Evolutionary conservation across 202 grass and related monocot species (phyloP).

Genomic region (Sporobolus alterniflorus): DNA sequence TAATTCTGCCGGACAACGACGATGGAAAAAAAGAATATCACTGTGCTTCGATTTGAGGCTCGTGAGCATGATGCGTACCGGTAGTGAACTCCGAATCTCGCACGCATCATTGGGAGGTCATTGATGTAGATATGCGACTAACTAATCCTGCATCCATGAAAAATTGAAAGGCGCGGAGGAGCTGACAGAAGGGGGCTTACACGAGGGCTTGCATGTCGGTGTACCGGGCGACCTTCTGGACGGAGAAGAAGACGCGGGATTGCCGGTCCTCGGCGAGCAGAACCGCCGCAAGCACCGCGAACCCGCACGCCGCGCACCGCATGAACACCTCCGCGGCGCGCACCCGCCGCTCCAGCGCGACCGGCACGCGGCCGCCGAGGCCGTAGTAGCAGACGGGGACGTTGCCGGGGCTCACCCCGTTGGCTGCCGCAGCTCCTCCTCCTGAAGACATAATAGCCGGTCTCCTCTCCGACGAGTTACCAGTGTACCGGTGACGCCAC

Average conservation of each 20-base stretch:
- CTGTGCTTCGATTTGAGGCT: not conserved
- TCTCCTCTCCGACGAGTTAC: not conserved
- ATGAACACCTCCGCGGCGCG: slow-evolving; percentile 70
- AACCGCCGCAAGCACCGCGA: slow-evolving; percentile 72
- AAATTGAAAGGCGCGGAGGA: not conserved
- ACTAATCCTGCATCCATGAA: not conserved
- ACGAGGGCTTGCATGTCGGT: slow-evolving; percentile 82
- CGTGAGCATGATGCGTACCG: not conserved
- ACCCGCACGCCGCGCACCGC: slow-evolving; percentile 68
- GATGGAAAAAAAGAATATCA: not conserved
- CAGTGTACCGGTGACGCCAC: not conserved
- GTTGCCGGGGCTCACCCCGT: slow-evolving; percentile 60
- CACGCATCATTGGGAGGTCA: not conserved
- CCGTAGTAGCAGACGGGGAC: slow-evolving; percentile 76
- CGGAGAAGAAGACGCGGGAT: slow-evolving; percentile 67
- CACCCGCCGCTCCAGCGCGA: slow-evolving; percentile 69
- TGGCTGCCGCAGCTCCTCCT: slow-evolving; percentile 14
- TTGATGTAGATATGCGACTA: not conserved
- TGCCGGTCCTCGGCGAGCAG: slow-evolving; percentile 60
- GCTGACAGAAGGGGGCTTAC: slow-evolving; percentile 48
- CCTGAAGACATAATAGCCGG: slow-evolving; percentile 47
- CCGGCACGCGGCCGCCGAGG: slow-evolving; percentile 43
- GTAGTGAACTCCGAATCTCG: not conserved
- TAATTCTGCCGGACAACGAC: not conserved
- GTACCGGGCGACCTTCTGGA: slow-evolving; percentile 77